phyloP scores from a whole-genome alignment of 1,284 basidiomycete genomes.

The Apiotrichum laibachii region DNA sequence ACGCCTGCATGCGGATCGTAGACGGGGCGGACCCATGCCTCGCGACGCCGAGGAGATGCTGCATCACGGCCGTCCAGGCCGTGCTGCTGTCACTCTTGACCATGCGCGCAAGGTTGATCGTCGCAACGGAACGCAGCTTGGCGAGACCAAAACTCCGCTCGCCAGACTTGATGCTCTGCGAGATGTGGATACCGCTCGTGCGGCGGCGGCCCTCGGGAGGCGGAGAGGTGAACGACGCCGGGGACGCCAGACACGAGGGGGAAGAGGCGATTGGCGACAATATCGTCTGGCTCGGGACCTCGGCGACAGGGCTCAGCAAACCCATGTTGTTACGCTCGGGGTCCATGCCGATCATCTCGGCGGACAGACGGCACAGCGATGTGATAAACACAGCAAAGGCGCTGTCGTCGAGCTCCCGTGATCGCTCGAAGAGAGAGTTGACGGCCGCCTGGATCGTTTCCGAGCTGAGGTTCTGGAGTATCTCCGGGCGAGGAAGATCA shows the following conservation, averaged over 20 bases:
- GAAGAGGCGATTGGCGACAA: background rate
- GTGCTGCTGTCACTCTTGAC: conserved; percentile 72
- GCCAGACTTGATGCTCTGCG: conserved; percentile 64
- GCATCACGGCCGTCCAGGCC: conserved; percentile 80
- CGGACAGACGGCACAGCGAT: conserved; percentile 78
- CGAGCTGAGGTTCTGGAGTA: conserved; percentile 64
- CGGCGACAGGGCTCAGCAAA: conserved; percentile 44
- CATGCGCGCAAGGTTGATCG: conserved; percentile 79
- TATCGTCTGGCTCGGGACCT: conserved; percentile 48
- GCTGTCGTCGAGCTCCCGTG: conserved; percentile 73
- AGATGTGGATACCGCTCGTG: conserved; percentile 78
- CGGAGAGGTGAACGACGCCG: conserved; percentile 22
- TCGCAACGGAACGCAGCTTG: conserved; percentile 73
- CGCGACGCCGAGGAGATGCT: conserved; percentile 69
- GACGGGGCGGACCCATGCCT: conserved; percentile 66
- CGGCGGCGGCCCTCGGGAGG: conserved; percentile 59
- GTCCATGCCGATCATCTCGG: conserved; percentile 85
- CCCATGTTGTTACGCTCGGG: background rate
- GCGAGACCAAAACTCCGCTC: conserved; percentile 70
- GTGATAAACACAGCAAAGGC: conserved; percentile 79
- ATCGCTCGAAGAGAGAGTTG: conserved; percentile 76
- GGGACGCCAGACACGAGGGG: conserved; percentile 7
- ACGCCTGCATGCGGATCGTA: conserved; percentile 81
- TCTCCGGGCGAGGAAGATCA: conserved; percentile 22
- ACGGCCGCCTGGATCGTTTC: conserved; percentile 70